These are phyloP conservation scores for Epichloe elymi DNA, from an alignment of 2,329 filamentous ascomycete genomes.

Conservation along the genomic window DNA sequence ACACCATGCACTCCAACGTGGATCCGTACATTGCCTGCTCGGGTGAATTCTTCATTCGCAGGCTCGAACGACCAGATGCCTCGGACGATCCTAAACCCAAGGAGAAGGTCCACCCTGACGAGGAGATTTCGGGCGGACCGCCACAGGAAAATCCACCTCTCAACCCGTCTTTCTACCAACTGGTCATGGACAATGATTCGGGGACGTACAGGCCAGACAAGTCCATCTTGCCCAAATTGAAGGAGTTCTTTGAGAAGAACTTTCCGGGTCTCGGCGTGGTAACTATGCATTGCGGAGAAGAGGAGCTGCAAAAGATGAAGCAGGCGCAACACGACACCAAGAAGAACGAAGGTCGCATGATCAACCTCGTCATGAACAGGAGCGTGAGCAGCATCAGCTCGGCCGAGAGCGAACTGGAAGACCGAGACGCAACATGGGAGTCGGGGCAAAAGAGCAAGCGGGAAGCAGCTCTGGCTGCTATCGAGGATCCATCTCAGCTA, in stretches of 20 bases:
- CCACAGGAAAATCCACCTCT: conserved; percentile 29
- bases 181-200: conserved; percentile 89
- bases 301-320: conserved; percentile 64
- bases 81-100: conserved; percentile 29
- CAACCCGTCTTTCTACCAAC: conserved; percentile 54
- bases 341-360: conserved; percentile 42
- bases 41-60: conserved; percentile 83
- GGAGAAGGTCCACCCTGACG: conserved; percentile 37
- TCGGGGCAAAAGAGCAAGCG: conserved; percentile 33
- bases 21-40: conserved; percentile 83
- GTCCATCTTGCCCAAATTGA: conserved; percentile 57
- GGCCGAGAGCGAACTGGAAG: conserved; percentile 37
- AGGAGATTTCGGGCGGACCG: conserved; percentile 34
- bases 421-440: conserved; percentile 28
- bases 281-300: conserved; percentile 65
- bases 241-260: conserved; percentile 55
- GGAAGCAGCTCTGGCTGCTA: conserved; percentile 35
- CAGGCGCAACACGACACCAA: conserved; percentile 60
- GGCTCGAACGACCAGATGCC: conserved; percentile 38
- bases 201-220: conserved; percentile 87
- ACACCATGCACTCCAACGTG: conserved; percentile 94
- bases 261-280: conserved; percentile 66
- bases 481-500: conserved; percentile 35
- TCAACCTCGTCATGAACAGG: conserved; percentile 44
- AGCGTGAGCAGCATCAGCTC: conserved; percentile 41